phyloP scores from a whole-genome alignment of 2,329 filamentous ascomycete species.

The Xylariaceae sp. region DNA sequence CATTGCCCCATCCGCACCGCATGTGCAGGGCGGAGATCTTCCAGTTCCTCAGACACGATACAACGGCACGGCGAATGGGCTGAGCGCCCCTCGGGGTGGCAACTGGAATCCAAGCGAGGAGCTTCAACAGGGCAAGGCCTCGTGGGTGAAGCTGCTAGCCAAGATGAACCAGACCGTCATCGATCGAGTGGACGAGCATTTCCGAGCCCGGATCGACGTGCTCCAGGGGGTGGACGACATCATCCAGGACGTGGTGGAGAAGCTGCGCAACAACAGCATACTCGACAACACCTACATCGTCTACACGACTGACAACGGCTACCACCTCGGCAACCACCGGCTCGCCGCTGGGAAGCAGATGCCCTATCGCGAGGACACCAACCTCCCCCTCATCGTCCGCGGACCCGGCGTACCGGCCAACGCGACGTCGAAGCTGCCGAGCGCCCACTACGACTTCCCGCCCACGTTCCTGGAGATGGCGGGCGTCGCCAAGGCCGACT shows the following conservation, averaged over 20 bases:
- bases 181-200: slow-evolving; percentile 11
- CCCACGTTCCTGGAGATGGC: slow-evolving; percentile 22
- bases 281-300: slow-evolving; percentile 8
- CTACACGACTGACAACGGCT: slow-evolving; percentile 18
- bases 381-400: slow-evolving; percentile 22
- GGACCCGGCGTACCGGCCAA: slow-evolving; percentile 17
- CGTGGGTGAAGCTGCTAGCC: slow-evolving; percentile 5
- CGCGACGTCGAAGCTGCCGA: slow-evolving; percentile 10
- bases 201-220: slow-evolving; percentile 3
- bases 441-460: slow-evolving; percentile 18
- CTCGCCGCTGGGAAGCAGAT: slow-evolving; percentile 17
- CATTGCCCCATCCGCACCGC: slow-evolving; percentile 7
- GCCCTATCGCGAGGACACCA: slow-evolving; percentile 22
- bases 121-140: slow-evolving; percentile 8
- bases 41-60: slow-evolving; percentile 9
- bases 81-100: slow-evolving; percentile 4
- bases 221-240: slow-evolving; percentile 8
- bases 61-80: slow-evolving; percentile 2
- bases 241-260: slow-evolving; percentile 5
- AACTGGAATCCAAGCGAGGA: slow-evolving; percentile 9
- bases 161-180: slow-evolving; percentile 6
- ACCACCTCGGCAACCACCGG: slow-evolving; percentile 12
- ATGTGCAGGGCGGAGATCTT: slow-evolving; percentile 7
- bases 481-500: slow-evolving; percentile 10
- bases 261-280: slow-evolving; percentile 2